Conservation (phyloP, 805 yeast species). For the Myxozyma neglecta region DNA sequence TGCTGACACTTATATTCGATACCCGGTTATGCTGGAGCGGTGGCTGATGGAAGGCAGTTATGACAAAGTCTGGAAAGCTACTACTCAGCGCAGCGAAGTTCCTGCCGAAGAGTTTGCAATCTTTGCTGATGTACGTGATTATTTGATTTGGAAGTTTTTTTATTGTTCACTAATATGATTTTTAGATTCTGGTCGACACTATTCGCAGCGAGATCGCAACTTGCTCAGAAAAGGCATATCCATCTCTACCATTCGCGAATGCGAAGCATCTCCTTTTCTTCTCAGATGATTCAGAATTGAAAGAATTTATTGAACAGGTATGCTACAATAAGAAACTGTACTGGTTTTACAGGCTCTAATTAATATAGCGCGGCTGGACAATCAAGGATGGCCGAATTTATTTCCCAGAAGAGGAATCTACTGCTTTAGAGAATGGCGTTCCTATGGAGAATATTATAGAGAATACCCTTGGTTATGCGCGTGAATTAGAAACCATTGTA, state of each 20-base stretch:
- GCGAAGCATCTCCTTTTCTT: constrained; percentile 79
- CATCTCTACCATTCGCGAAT: constrained; percentile 72
- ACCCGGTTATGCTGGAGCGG: constrained; percentile 86
- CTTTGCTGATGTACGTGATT: constrained; percentile 54
- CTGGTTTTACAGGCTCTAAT: neutral
- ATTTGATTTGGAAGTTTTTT: neutral
- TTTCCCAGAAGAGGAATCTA: constrained; percentile 40
- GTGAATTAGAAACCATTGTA: constrained; percentile 87
- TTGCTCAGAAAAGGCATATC: constrained; percentile 78
- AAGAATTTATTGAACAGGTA: constrained; percentile 51
- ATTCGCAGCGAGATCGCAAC: constrained; percentile 83
- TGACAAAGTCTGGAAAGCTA: constrained; percentile 81
- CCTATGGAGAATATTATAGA: constrained; percentile 52
- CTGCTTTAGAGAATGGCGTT: constrained; percentile 42
- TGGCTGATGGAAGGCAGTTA: constrained; percentile 97
- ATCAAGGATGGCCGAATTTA: constrained; percentile 48
- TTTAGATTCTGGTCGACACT: constrained; percentile 50
- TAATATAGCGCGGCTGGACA: constrained; percentile 55
- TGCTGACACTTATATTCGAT: constrained; percentile 67
- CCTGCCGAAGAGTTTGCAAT: constrained; percentile 72
- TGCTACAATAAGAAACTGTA: neutral
- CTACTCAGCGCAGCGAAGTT: constrained; percentile 52
- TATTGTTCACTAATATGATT: neutral
- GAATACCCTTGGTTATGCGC: constrained; percentile 81
- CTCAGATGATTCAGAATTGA: constrained; percentile 55